A percentile compares a stretch with the other conserved stretches of the same genome.
phyloP scores from a whole-genome alignment of 495 filamentous ascomycete genomes.

The Penicillium robsamsonii region DNA sequence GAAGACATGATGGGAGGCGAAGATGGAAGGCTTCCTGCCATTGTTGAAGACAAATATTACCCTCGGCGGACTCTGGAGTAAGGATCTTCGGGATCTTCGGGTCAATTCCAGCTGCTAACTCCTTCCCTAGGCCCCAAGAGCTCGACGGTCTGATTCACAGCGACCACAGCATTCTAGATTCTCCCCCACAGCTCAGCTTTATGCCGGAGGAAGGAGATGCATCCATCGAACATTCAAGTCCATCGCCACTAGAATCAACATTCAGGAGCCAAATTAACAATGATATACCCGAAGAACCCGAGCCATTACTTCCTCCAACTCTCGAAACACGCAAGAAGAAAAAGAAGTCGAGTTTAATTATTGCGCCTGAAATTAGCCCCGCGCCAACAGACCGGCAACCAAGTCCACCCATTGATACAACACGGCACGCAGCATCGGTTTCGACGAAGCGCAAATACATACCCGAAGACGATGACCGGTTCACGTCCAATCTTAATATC shows the following conservation, averaged over 20 bases:
- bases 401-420: background rate
- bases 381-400: background rate
- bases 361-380: background rate
- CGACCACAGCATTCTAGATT: slow-evolving; percentile 51
- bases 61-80: slow-evolving; percentile 75
- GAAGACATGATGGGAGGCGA: slow-evolving; percentile 22
- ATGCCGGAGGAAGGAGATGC: slow-evolving; percentile 55
- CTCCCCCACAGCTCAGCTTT: slow-evolving; percentile 64
- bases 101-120: slow-evolving; percentile 15
- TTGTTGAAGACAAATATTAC: slow-evolving; percentile 77
- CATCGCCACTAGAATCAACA: slow-evolving; percentile 2
- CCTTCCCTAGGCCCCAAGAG: slow-evolving; percentile 38
- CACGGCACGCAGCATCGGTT: slow-evolving; percentile 40
- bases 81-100: slow-evolving; percentile 16
- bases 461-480: slow-evolving; percentile 47
- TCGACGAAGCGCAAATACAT: slow-evolving; percentile 65
- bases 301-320: slow-evolving; percentile 30
- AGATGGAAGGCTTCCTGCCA: slow-evolving; percentile 74
- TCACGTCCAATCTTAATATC: slow-evolving; percentile 19
- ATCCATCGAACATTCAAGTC: slow-evolving; percentile 58
- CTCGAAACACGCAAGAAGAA: slow-evolving; percentile 41
- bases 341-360: slow-evolving; percentile 32
- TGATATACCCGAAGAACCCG: slow-evolving; percentile 3
- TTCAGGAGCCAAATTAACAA: slow-evolving; percentile 6
- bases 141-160: slow-evolving; percentile 45